Evolutionary conservation across 1,139 yeast species (phyloP), one percentile per base, ranked within the genome.

Genomic region (Hanseniaspora gamundiae): DNA sequence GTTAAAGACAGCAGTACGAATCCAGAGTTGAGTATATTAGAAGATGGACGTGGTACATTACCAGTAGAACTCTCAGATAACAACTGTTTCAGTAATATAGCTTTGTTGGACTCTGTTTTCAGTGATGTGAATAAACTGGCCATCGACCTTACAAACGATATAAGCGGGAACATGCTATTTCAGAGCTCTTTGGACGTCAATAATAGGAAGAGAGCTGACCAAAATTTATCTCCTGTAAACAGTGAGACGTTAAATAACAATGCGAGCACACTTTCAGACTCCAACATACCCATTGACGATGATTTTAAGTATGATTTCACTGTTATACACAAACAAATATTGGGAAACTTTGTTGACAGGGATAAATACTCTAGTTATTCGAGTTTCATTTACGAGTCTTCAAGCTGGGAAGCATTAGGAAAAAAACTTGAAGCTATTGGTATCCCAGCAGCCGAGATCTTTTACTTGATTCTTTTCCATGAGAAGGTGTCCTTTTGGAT

Each of bases 401-500:
- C 35, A n/a, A 41, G 42, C 16, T 24, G 39, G 35, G 24, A n/a
- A 7, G 20, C 13, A 41, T 4, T 33, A 24, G 27, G 29, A 24
- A 13, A 26, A 16, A 26, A 41, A 35, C 13, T 27, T 22, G 35
- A 19, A 26, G 27, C 71, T 41, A 64, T 69, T 36, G 50, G 61
- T 3, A 49, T 60, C 17, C 64, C 60, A 4, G 28, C 51, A 5
- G 55, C 48, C 22, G 45, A 55, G 56, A 14, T 64, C 60, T 40
- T 55, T 4, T 64, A 67, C 38, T 48, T 67, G 40, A 62, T 61
- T 38, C 56, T 63, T 2, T 65, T 67, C 45, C 58, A 66, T 44
- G 65, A 69, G 27, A 62, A 65, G 46, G 59, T 65, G 22, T 66
- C 68, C 16, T 54, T 60, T 42, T 66, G 67, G 58, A 48, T 64